A percentile compares a stretch with the other conserved stretches of the same genome.
phyloP scores from a whole-genome alignment of 768 basidiomycete genomes.

The Termitomyces sp. region DNA sequence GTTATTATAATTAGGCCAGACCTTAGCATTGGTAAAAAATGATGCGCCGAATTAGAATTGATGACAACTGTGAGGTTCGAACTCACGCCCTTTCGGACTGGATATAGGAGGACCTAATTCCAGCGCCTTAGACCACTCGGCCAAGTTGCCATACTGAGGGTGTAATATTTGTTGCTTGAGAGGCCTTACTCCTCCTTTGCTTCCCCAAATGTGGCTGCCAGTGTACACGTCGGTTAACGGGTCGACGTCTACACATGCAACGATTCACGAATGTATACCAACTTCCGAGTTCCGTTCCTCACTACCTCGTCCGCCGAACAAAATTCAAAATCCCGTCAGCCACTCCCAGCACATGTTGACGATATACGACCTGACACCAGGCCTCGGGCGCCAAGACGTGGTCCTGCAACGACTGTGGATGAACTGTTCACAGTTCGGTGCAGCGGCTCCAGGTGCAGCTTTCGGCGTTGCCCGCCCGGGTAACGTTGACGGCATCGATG shows the following conservation, averaged over 20 bases:
- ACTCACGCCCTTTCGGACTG: conserved; percentile 13
- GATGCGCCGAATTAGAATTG: too few relatives aligned
- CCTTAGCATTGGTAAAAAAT: too few relatives aligned
- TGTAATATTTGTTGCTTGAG: too few relatives aligned
- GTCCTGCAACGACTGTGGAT: conserved; percentile 6
- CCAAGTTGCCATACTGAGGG: conserved; percentile 44
- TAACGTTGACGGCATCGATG: not conserved
- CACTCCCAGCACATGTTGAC: too few relatives aligned
- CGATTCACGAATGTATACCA: not conserved
- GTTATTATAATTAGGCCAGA: too few relatives aligned
- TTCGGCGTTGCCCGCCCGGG: not conserved
- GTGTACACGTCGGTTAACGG: too few relatives aligned
- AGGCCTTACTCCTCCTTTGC: too few relatives aligned
- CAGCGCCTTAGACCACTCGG: conserved; percentile 64
- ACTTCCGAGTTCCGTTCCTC: not conserved
- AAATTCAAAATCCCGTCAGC: conserved; percentile 2
- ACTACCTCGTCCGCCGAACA: not conserved
- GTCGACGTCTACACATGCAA: not conserved
- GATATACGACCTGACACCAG: not conserved
- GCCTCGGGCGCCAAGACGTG: conserved; percentile 11
- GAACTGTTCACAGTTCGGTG: not conserved
- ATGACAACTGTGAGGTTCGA: conserved; percentile 14
- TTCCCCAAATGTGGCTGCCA: too few relatives aligned
- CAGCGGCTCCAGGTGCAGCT: conserved; percentile 5
- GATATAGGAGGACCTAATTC: conserved; percentile 37